Evolutionary conservation across 441 rosid species (phyloP).

Genomic region (Pelargonium myrrhifolium): DNA sequence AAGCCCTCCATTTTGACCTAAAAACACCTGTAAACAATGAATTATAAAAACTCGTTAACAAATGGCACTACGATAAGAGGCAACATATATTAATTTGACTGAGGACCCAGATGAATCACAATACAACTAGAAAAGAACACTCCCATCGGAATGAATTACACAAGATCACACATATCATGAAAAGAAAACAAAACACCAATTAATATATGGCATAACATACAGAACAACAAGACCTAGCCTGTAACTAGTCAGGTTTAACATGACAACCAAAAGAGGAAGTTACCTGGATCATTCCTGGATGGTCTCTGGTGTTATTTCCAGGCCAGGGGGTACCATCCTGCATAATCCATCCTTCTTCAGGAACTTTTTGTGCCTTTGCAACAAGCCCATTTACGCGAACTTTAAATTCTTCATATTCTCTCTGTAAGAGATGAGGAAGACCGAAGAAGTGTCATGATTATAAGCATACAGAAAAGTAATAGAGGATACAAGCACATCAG

Average conservation of each 20-base stretch:
- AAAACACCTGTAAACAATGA: constrained; percentile 63
- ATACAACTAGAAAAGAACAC: constrained; percentile 1
- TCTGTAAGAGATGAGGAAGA: constrained; percentile 37
- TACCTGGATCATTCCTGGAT: constrained; percentile 99
- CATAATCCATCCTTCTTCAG: constrained; percentile 99
- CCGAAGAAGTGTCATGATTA: neutral
- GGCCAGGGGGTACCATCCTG: constrained; percentile 99
- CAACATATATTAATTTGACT: neutral
- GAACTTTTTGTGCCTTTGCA: constrained; percentile 81
- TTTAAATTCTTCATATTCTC: constrained; percentile 96
- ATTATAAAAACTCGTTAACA: neutral
- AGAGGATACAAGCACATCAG: constrained; percentile 13
- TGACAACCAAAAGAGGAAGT: constrained; percentile 10
- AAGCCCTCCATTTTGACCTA: constrained; percentile 96
- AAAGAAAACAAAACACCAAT: neutral
- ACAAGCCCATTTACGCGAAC: constrained; percentile 85
- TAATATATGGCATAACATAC: neutral
- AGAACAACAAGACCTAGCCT: neutral
- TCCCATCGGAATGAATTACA: neutral
- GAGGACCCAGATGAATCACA: constrained; percentile 5
- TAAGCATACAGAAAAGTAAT: constrained; percentile 3
- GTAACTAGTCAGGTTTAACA: neutral
- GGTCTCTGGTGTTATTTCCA: constrained; percentile 93
- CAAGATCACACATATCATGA: neutral
- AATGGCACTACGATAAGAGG: neutral